These are phyloP conservation scores for Jamesozyma jinghongensis DNA, from an alignment of 805 yeast genomes.

Conservation along the genomic window DNA sequence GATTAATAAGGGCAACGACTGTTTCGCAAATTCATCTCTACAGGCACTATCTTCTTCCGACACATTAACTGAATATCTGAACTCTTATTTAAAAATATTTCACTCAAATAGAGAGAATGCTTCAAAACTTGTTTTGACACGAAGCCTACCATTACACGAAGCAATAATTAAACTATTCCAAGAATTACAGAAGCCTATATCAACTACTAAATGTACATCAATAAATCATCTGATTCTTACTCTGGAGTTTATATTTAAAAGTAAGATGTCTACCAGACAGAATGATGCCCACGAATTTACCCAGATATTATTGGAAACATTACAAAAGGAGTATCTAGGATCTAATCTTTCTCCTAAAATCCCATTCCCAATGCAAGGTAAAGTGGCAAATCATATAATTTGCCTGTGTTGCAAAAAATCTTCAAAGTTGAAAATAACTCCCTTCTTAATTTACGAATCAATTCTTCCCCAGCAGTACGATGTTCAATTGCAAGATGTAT, in stretches of 20 bases:
- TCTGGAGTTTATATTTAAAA: conserved; percentile 61
- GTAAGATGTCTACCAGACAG: conserved; percentile 69
- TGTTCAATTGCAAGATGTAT: conserved; percentile 43
- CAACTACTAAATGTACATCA: conserved; percentile 45
- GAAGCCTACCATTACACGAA: conserved; percentile 40
- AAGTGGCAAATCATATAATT: conserved; percentile 52
- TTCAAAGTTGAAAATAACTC: conserved; percentile 49
- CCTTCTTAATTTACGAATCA: conserved; percentile 64
- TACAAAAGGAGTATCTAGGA: conserved; percentile 54
- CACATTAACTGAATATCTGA: conserved; percentile 49
- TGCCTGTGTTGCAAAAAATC: conserved; percentile 59
- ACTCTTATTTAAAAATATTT: conserved; percentile 2
- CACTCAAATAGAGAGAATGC: background rate
- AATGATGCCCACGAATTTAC: conserved; percentile 94
- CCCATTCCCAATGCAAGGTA: conserved; percentile 62
- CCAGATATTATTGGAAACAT: conserved; percentile 68
- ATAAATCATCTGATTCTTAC: conserved; percentile 74
- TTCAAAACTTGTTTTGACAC: background rate
- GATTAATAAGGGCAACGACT: conserved; percentile 73
- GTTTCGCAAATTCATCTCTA: conserved; percentile 83
- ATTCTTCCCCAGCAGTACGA: conserved; percentile 53
- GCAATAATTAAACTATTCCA: conserved; percentile 44
- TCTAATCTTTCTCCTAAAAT: conserved; percentile 15
- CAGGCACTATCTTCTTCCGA: conserved; percentile 69
- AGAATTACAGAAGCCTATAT: conserved; percentile 55